Base-by-base conservation (phyloP, 495 filamentous ascomycete genomes). In the Penicillium samsonianum region DNA sequence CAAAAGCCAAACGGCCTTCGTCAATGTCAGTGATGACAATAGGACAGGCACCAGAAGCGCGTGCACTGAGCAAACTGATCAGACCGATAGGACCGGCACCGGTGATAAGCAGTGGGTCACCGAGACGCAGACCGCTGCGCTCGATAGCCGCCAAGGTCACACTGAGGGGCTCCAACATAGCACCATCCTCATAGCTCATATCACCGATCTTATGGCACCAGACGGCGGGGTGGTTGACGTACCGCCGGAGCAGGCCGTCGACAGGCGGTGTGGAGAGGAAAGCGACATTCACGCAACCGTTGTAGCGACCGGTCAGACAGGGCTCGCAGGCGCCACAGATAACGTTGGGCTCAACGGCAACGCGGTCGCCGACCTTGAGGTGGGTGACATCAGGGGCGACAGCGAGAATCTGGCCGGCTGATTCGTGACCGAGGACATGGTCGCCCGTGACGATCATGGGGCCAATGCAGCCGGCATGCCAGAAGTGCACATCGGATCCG, bases 401-500 rank as follows among this genome's bases (percentile, higher is more conserved):
- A 8, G 91, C 87, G 60, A 96, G 79, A 51, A 96, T 73, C 64
- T 90, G 84, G 56, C 91, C 92, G 28, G 91, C 89, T 42, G 92
- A 95, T 77, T 96, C 92, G 79, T 96, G 92, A 59, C 92, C 92
- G 30, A 97, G 86, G 65, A 96, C 89, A 67, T 96, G 92, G 68
- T 90, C 87, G 61, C 83, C 87, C 52, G 81, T 82, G 28, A 97
- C 91, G 59, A 96, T 87, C 92, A 96, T 97, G 52, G 92, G 92
- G 14, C 92, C 92, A 67, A 97, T 96, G 74, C 87, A 89, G 59
- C 91, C 91, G 33, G 87, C 88, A 69, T 92, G 91, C 92, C 91
- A 96, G 81, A 97, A 97, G 76, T 96, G 92, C 28, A 97, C 86
- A 73, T 96, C 92, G 52, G 91, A 95, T 45, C 91, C 92, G 78